A percentile compares a stretch with the other conserved stretches of the same genome.
Conservation (phyloP, 2,329 filamentous ascomycete genomes). For the Fusarium sp. region DNA sequence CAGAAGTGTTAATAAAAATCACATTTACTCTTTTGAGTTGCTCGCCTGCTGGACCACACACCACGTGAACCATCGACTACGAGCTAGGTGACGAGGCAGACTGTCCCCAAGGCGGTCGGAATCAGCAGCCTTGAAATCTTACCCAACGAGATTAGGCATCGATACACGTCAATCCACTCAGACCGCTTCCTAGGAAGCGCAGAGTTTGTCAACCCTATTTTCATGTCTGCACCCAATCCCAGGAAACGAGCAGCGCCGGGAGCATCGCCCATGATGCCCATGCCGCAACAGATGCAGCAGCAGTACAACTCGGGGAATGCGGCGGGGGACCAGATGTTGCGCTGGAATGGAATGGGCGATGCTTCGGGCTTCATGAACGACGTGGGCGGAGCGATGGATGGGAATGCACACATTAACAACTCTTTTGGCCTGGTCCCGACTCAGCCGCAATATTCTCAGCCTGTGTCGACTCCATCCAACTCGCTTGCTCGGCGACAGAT, state of each 20-base stretch:
- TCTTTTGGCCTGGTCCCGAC: conserved; percentile 54
- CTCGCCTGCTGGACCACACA: neutral
- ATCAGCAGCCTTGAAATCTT: conserved; percentile 25
- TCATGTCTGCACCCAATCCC: conserved; percentile 63
- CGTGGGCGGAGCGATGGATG: conserved; percentile 44
- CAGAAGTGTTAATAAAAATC: conserved; percentile 20
- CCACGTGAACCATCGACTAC: conserved; percentile 9
- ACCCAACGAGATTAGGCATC: conserved; percentile 36
- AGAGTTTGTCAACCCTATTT: conserved; percentile 7
- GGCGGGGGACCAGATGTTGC: conserved; percentile 59
- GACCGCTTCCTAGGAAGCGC: conserved; percentile 29
- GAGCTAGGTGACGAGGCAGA: conserved; percentile 21
- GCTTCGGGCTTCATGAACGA: conserved; percentile 50
- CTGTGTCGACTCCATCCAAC: conserved; percentile 55
- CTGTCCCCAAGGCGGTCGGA: conserved; percentile 12
- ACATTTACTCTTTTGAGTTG: conserved; percentile 6
- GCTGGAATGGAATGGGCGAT: conserved; percentile 58
- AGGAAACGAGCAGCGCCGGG: conserved; percentile 82
- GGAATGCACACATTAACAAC: conserved; percentile 49
- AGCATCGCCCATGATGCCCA: conserved; percentile 70
- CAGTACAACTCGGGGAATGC: conserved; percentile 59
- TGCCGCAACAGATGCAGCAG: conserved; percentile 62
- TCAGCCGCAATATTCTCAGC: conserved; percentile 50
- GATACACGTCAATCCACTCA: conserved; percentile 27
- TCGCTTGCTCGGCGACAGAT: conserved; percentile 64